Evolutionary conservation across 768 basidiomycete genomes (phyloP), one percentile per base, ranked within the genome.

Genomic region (Scleroderma citrinum): DNA sequence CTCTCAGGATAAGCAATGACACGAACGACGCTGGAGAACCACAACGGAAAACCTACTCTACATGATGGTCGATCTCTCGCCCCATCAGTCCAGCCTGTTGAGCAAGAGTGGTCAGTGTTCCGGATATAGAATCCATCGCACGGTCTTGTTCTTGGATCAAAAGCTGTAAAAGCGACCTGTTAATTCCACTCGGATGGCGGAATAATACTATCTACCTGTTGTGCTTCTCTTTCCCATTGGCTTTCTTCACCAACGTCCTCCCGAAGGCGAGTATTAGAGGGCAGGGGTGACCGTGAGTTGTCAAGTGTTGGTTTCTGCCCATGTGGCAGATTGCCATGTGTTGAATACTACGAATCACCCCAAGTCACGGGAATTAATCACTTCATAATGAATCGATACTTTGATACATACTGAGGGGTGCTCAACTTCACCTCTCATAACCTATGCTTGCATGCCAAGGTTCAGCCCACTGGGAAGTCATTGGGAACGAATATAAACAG

Each of bases 1-100:
- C 23, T 20, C 44, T 44, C 48, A n/a, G 47, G 47, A 7, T 43
- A 7, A 45, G 8, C 11, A 23, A 39, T 35, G 20, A 7, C 36
- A 34, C n/a, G 19, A 45, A 39, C 12, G 6, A 39, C 16, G 13
- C 23, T 16, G 8, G 10, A 41, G 17, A 20, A 24, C 5, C 24
- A 66, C 40, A 17, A 17, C 31, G 30, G 2, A 44, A 52, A 65
- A 58, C 81, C 54, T 53, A 95, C 95, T 91, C 90, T 56, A 86
- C 89, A 59, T 99, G 96, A 62, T 94, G 92, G 8, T 65, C 72
- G 44, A 98, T 89, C 63, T 99, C 96, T 49, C 81, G 82, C 0
- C 95, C 95, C 82, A 99, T 99, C 29, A 97, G 71, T 11, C 86
- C 87, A 0, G 96, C 96, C 68, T 98, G 96, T 54, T 89, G 84